Evolutionary conservation across 805 yeast species (phyloP), one percentile per base, ranked within the genome.

Genomic region (Candida pini): DNA sequence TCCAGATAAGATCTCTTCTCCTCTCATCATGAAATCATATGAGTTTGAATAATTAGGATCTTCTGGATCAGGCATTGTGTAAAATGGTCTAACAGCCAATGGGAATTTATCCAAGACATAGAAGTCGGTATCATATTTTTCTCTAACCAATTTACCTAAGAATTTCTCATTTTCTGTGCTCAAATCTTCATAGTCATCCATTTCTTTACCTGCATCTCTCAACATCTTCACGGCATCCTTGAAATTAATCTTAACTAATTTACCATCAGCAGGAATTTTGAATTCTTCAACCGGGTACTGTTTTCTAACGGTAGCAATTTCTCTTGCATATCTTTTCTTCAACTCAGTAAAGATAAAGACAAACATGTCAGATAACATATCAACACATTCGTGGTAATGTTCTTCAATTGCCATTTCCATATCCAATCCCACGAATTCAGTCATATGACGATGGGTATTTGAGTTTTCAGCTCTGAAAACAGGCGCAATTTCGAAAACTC

Each of bases 391-490:
- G 57, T 92, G 94, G 63, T 92, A 92, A 67, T 92, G 97, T 68
- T 89, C 96, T 68, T 92, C 97, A 57, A 92, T 84, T 9, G 96
- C 85, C 95, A 92, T 88, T 67, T 92, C 99, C 66, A 92, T 66
- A 71, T 92, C 99, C 53, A 94, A 78, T 39, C 99, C 99, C 43
- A 83, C 84, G 62, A 92, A 92, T 66, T 92, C 99, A 38, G 99
- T 92, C 95, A 92, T 81, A 66, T 92, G 99, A 69, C 99, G 89
- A 64, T 92, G 97, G 15, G 98, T 90, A 71, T 92, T 89, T 43
- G 97, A 90, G 73, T 92, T 90, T 65, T 92, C 99, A 38, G 99
- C 99, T 67, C 99, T 79, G 76, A 92, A 92, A 28, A 92, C 97
- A 24, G 99, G 97, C 2, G 92, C 97, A 54, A 92, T 74, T 69